Conservation (phyloP, 495 filamentous ascomycete species). For the Penicillium desertorum region DNA sequence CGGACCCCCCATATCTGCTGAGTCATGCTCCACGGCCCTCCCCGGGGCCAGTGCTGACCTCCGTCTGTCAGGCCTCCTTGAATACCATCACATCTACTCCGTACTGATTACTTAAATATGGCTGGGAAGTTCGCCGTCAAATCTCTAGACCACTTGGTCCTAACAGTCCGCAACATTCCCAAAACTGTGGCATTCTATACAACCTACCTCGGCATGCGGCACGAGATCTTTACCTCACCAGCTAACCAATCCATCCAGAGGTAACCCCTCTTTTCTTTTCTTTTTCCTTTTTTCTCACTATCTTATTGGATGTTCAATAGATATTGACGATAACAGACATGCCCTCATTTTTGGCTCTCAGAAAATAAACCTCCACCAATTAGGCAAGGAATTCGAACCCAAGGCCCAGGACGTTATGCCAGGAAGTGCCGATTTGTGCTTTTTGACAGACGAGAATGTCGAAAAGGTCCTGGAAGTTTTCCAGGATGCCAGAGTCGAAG, state of each 20-base stretch:
- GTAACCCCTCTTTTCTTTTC: constrained; percentile 12
- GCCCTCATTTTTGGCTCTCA: constrained; percentile 52
- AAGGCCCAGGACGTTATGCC: constrained; percentile 48
- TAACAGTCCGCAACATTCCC: constrained; percentile 49
- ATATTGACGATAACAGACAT: constrained; percentile 32
- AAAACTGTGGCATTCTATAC: constrained; percentile 51
- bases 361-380: constrained; percentile 56
- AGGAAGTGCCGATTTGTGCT: constrained; percentile 56
- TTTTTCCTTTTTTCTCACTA: neutral
- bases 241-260: constrained; percentile 32
- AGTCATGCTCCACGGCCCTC: neutral
- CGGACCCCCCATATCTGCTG: neutral
- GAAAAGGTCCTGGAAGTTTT: constrained; percentile 37
- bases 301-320: neutral
- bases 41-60: neutral
- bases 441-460: constrained; percentile 47
- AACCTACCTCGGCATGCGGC: constrained; percentile 49
- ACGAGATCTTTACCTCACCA: constrained; percentile 44
- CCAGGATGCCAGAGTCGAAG: constrained; percentile 39
- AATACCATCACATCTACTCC: neutral
- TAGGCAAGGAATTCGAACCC: constrained; percentile 54
- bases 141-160: constrained; percentile 54
- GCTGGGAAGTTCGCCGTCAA: constrained; percentile 32
- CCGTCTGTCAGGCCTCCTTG: neutral
- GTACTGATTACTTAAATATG: constrained; percentile 8